Conservation (phyloP, 2,329 filamentous ascomycete genomes). For the Fusarium penzigii region DNA sequence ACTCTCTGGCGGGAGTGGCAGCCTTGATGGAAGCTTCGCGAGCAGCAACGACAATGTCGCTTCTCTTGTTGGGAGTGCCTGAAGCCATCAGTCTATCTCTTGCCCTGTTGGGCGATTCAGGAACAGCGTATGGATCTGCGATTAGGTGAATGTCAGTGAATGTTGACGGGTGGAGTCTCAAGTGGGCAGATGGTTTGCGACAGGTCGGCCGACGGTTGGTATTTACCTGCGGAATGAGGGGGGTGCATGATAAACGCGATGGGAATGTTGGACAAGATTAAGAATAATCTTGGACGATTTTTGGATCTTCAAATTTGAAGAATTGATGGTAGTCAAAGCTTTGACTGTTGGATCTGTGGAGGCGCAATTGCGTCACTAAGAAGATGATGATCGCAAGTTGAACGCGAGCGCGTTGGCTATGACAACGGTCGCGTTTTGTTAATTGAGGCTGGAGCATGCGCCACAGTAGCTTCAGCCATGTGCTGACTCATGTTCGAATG, state of each 20-base stretch:
- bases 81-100: conserved; percentile 11
- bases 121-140: conserved; percentile 28
- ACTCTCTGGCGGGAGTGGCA: conserved; percentile 10
- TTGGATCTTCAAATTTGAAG: neutral
- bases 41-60: conserved; percentile 11
- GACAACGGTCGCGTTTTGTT: conserved; percentile 20
- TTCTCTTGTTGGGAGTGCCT: conserved; percentile 15
- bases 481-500: neutral
- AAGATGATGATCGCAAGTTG: conserved; percentile 25
- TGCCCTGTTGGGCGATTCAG: conserved; percentile 17
- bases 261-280: neutral
- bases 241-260: conserved; percentile 8
- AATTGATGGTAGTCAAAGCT: neutral
- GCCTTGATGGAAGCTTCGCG: conserved; percentile 8
- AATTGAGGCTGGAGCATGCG: conserved; percentile 11
- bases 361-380: conserved; percentile 24
- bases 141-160: conserved; percentile 4
- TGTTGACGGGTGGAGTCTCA: neutral
- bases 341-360: neutral
- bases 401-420: conserved; percentile 18
- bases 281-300: conserved; percentile 2
- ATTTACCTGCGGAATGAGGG: conserved; percentile 13
- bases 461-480: conserved; percentile 18
- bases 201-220: neutral
- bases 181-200: neutral